A percentile compares a stretch with the other conserved stretches of the same genome.
These are phyloP conservation scores for Neofusicoccum umdonicola DNA, from an alignment of 2,329 filamentous ascomycete genomes.

Conservation along the genomic window DNA sequence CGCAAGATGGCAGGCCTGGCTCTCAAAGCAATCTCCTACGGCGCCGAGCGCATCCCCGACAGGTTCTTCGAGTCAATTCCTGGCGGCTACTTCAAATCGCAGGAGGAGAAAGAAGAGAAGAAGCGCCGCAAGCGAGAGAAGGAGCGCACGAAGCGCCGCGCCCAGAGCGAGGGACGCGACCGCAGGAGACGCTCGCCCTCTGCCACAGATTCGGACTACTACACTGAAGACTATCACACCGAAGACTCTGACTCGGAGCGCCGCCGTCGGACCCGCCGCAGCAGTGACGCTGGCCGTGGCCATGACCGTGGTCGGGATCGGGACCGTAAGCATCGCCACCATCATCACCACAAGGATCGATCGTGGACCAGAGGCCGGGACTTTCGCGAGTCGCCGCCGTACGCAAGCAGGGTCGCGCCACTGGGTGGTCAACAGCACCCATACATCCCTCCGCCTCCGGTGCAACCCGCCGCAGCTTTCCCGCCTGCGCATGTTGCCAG, in stretches of 20 bases:
- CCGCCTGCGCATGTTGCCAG: conserved; percentile 33
- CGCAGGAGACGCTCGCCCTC: conserved; percentile 8
- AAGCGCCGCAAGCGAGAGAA: conserved; percentile 23
- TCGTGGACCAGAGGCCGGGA: not conserved
- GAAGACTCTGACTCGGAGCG: conserved; percentile 18
- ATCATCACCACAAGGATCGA: not conserved
- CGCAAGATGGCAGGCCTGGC: conserved; percentile 24
- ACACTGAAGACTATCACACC: conserved; percentile 17
- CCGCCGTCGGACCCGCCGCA: conserved; percentile 2
- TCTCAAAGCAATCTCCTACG: conserved; percentile 38
- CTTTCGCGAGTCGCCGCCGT: not conserved
- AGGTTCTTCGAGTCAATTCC: conserved; percentile 37
- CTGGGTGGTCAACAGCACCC: not conserved
- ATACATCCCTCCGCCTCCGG: conserved; percentile 29
- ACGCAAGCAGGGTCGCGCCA: not conserved
- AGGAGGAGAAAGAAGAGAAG: conserved; percentile 26
- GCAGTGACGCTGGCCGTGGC: not conserved
- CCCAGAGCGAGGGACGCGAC: conserved; percentile 13
- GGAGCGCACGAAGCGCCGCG: conserved; percentile 18
- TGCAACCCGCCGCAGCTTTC: conserved; percentile 25
- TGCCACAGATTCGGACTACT: conserved; percentile 7
- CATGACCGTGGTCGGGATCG: conserved; percentile 5
- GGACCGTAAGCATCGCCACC: not conserved
- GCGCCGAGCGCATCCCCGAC: conserved; percentile 39
- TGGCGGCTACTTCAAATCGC: conserved; percentile 36